A percentile compares a stretch with the other conserved stretches of the same genome.
These are phyloP conservation scores for Coniochaeta hoffmannii DNA, from an alignment of 2,329 filamentous ascomycete species.

Conservation along the genomic window DNA sequence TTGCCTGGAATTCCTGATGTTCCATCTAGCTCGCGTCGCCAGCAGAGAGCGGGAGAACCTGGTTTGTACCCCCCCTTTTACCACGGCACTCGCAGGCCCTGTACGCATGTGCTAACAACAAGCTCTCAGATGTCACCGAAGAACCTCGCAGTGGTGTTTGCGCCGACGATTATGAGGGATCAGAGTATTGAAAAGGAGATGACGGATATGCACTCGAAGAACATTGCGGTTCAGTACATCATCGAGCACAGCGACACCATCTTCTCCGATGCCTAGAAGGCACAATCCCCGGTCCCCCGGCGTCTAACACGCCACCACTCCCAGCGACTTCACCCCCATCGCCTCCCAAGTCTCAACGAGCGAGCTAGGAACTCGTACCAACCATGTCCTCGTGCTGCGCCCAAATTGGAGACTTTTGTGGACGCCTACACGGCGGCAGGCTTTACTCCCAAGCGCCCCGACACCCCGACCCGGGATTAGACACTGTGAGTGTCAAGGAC, in stretches of 20 bases:
- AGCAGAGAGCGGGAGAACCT: constrained; percentile 77
- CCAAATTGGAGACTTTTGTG: neutral
- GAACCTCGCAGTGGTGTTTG: constrained; percentile 94
- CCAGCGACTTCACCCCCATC: neutral
- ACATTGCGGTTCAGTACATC: constrained; percentile 83
- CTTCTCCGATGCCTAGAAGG: constrained; percentile 46
- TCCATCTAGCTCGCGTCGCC: constrained; percentile 85
- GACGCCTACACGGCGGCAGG: neutral
- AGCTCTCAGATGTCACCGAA: constrained; percentile 77
- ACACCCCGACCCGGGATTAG: too few relatives aligned
- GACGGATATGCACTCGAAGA: constrained; percentile 92
- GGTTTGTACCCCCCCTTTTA: constrained; percentile 38
- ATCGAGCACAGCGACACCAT: constrained; percentile 83
- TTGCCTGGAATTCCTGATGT: constrained; percentile 87
- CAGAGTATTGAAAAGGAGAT: constrained; percentile 87
- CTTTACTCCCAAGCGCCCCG: neutral
- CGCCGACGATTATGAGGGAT: constrained; percentile 94
- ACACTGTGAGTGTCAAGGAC: too few relatives aligned
- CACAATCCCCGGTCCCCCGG: neutral
- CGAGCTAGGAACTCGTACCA: neutral
- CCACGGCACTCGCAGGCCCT: too few relatives aligned
- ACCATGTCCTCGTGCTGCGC: neutral
- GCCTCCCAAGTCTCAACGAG: neutral
- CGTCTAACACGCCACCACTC: neutral
- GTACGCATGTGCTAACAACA: constrained; percentile 1